phyloP scores from a whole-genome alignment of 2,329 filamentous ascomycete species.

The Chrysoporthe puriensis region DNA sequence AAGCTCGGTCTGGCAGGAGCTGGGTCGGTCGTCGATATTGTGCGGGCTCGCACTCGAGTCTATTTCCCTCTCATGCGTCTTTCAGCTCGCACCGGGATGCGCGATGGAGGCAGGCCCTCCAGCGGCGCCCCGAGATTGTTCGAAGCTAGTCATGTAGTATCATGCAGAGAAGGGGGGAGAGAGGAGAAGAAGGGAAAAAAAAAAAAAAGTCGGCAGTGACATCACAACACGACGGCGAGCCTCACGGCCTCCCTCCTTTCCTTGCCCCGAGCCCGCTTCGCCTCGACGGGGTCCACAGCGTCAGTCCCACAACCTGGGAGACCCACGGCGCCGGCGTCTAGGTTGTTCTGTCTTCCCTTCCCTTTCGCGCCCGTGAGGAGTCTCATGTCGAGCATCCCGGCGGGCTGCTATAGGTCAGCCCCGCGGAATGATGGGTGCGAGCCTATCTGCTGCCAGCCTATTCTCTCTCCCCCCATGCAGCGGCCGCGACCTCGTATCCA shows the following conservation, averaged over 20 bases:
- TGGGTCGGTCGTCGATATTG: background rate
- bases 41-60: background rate
- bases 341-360: background rate
- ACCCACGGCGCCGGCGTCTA: constrained; percentile 4
- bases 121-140: background rate
- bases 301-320: constrained; percentile 3
- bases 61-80: background rate
- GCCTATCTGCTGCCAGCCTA: background rate
- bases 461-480: background rate
- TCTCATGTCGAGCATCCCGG: background rate
- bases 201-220: background rate
- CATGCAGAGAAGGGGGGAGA: no score
- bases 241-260: background rate
- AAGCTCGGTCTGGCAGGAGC: background rate
- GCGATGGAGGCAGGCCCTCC: background rate
- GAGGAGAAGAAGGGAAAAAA: no score
- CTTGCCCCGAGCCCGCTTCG: constrained; percentile 1
- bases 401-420: background rate
- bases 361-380: background rate
- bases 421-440: no score
- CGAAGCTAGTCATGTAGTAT: background rate
- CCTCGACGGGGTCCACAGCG: background rate
- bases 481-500: constrained; percentile 10
- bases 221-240: background rate
- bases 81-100: background rate